phyloP scores from a whole-genome alignment of 495 filamentous ascomycete genomes.

The Aspergillus nanangensis region DNA sequence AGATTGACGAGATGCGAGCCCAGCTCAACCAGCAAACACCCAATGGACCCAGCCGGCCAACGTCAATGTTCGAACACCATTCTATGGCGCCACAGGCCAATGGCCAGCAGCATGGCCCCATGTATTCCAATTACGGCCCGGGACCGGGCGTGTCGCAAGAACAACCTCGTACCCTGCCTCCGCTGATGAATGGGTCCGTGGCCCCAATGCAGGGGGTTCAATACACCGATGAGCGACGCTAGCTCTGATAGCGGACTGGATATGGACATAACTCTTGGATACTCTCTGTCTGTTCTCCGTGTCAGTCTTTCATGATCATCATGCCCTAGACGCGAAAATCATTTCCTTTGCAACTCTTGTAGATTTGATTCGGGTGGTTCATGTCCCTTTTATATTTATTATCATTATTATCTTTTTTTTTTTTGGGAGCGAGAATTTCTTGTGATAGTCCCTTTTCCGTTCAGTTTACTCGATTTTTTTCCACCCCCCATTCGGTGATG shows the following conservation, averaged over 20 bases:
- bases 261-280: neutral
- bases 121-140: slow-evolving; percentile 30
- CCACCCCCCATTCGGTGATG: neutral
- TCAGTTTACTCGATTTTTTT: neutral
- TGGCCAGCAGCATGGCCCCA: slow-evolving; percentile 28
- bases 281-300: slow-evolving; percentile 4
- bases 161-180: slow-evolving; percentile 48
- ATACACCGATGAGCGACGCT: slow-evolving; percentile 49
- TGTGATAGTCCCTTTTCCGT: slow-evolving; percentile 3
- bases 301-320: slow-evolving; percentile 1
- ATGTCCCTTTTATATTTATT: slow-evolving; percentile 6
- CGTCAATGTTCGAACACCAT: slow-evolving; percentile 39
- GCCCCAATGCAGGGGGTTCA: slow-evolving; percentile 57
- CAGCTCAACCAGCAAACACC: slow-evolving; percentile 49
- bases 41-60: slow-evolving; percentile 38
- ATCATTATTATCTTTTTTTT: slow-evolving; percentile 7
- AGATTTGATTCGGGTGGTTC: slow-evolving; percentile 14
- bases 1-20: slow-evolving; percentile 43
- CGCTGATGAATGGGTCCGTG: slow-evolving; percentile 44
- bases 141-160: slow-evolving; percentile 31
- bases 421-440: slow-evolving; percentile 7
- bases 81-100: slow-evolving; percentile 35
- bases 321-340: slow-evolving; percentile 11
- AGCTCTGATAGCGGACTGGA: neutral
- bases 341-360: slow-evolving; percentile 10